Percentiles rank a stretch among this genome's conserved stretches.
Conservation (phyloP, 2,329 filamentous ascomycete species). For the Metarhizium robertsii region DNA sequence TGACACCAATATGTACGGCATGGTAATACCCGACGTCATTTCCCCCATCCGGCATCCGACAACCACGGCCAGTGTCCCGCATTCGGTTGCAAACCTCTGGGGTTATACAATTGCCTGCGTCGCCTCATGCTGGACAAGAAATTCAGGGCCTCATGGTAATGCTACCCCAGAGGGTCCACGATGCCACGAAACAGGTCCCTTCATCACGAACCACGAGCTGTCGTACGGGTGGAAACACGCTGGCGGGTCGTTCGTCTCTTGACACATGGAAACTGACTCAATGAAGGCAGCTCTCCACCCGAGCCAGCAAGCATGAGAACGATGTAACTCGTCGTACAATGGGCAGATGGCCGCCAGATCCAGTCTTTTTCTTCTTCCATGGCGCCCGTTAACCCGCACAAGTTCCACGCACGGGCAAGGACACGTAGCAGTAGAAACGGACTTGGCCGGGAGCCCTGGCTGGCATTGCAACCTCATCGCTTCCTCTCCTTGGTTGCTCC, state of each 20-base stretch:
- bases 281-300: not conserved
- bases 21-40: slow-evolving; percentile 4
- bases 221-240: not conserved
- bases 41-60: slow-evolving; percentile 3
- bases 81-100: too few relatives aligned
- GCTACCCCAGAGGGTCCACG: not conserved
- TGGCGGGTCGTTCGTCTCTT: slow-evolving; percentile 2
- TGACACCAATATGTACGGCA: not conserved
- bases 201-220: not conserved
- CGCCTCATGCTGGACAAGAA: too few relatives aligned
- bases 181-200: not conserved
- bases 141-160: too few relatives aligned
- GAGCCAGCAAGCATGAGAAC: not conserved
- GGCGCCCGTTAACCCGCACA: not conserved
- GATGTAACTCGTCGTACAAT: not conserved
- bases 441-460: not conserved
- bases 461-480: not conserved
- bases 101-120: too few relatives aligned
- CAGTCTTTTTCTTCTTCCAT: not conserved
- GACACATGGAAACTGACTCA: slow-evolving; percentile 13
- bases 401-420: not conserved
- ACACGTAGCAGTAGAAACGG: not conserved
- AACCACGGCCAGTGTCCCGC: not conserved
- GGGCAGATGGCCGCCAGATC: not conserved
- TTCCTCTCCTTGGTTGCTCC: not conserved